Percentiles rank a stretch among this genome's conserved stretches.
Conservation (phyloP, 805 yeast species). For the Candida takata region DNA sequence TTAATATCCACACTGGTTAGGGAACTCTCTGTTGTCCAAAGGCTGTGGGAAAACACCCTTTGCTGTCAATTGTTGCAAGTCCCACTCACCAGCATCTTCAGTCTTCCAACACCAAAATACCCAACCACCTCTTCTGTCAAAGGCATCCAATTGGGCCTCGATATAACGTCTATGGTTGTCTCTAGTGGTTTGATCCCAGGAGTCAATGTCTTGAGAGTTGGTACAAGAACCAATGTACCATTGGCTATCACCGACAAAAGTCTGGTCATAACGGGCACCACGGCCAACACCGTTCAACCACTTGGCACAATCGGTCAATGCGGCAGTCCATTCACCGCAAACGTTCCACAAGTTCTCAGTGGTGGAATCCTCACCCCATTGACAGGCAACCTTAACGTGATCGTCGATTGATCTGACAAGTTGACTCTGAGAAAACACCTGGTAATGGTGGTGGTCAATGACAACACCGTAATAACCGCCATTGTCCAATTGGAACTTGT, state of each 20-base stretch:
- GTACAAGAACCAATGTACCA: slow-evolving; percentile 57
- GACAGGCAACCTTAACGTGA: slow-evolving; percentile 50
- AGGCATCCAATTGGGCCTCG: slow-evolving; percentile 90
- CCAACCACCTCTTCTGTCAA: slow-evolving; percentile 76
- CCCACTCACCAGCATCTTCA: slow-evolving; percentile 82
- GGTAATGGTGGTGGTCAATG: slow-evolving; percentile 87
- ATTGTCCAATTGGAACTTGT: slow-evolving; percentile 35
- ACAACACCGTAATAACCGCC: slow-evolving; percentile 53
- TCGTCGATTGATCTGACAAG: slow-evolving; percentile 51
- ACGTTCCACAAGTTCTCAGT: slow-evolving; percentile 65
- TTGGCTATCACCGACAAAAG: slow-evolving; percentile 34
- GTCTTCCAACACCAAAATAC: slow-evolving; percentile 93
- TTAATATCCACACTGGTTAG: slow-evolving; percentile 49
- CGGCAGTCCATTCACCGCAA: slow-evolving; percentile 88
- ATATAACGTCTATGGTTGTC: slow-evolving; percentile 57
- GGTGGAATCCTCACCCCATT: slow-evolving; percentile 37
- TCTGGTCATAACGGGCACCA: slow-evolving; percentile 77
- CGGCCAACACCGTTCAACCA: slow-evolving; percentile 85
- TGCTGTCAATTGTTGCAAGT: slow-evolving; percentile 50
- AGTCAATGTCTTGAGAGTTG: slow-evolving; percentile 34
- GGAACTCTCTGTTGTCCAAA: slow-evolving; percentile 55
- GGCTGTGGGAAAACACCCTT: slow-evolving; percentile 78
- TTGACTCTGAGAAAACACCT: slow-evolving; percentile 66
- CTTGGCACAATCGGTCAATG: slow-evolving; percentile 82
- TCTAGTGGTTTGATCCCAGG: slow-evolving; percentile 58